Conservation (phyloP, 495 filamentous ascomycete species). For the Neurospora sp. region DNA sequence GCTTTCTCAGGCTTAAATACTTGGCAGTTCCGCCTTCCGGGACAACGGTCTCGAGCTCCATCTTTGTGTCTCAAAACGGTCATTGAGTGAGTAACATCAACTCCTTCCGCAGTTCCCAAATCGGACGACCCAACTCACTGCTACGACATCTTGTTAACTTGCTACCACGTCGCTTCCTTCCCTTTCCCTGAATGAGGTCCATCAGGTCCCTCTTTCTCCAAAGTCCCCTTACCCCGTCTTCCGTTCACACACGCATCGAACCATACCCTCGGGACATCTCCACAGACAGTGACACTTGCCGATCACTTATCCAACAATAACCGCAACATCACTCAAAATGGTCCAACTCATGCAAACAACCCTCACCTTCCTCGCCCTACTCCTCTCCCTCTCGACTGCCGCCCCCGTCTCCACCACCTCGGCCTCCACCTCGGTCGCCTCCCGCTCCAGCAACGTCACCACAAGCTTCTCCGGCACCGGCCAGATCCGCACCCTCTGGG, state of each 20-base stretch:
- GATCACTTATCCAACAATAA: background rate
- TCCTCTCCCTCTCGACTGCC: background rate
- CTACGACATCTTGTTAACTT: background rate
- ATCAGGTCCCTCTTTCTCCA: background rate
- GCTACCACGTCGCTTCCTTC: background rate
- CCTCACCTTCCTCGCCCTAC: background rate
- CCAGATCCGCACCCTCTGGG: conserved; percentile 13
- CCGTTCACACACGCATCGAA: background rate
- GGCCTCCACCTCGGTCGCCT: background rate
- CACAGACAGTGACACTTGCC: background rate
- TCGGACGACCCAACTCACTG: too few species aligned
- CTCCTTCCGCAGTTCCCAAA: background rate
- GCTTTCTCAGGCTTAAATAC: background rate
- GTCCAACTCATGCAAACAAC: background rate
- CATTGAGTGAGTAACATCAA: background rate
- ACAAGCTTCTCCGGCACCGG: conserved; percentile 9
- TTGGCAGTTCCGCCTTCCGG: background rate
- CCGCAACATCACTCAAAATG: background rate
- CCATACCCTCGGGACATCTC: background rate
- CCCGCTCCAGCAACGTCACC: background rate
- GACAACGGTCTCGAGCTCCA: background rate
- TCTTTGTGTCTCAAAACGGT: background rate
- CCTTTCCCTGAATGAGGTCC: background rate
- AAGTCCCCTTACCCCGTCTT: background rate
- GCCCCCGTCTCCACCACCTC: background rate